Evolutionary conservation across 2,329 filamentous ascomycete genomes (phyloP).

Genomic region (Phialophora chinensis): DNA sequence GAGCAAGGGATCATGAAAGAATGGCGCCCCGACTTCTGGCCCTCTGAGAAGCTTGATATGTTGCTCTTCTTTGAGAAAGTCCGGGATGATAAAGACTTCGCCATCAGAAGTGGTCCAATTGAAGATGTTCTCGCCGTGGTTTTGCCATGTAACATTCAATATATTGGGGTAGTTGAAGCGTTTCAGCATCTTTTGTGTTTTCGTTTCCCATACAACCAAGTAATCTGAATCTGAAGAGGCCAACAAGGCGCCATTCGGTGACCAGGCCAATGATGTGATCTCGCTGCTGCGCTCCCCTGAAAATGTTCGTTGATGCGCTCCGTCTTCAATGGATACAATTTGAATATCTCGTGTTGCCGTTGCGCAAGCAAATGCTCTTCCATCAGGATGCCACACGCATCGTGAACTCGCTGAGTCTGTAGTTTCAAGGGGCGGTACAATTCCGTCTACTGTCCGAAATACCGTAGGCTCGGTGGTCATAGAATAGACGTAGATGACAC

Average conservation of each 20-base stretch:
- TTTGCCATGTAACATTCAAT: conserved; percentile 88
- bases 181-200: conserved; percentile 80
- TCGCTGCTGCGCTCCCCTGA: conserved; percentile 79
- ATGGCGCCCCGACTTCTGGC: conserved; percentile 65
- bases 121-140: conserved; percentile 75
- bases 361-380: conserved; percentile 83
- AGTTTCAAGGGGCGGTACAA: conserved; percentile 78
- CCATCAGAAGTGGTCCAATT: conserved; percentile 94
- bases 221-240: conserved; percentile 65
- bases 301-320: conserved; percentile 84
- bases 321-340: conserved; percentile 85
- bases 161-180: conserved; percentile 82
- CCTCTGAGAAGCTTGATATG: conserved; percentile 64
- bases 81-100: conserved; percentile 86
- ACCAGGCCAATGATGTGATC: conserved; percentile 89
- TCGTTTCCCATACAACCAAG: conserved; percentile 80
- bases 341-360: conserved; percentile 84
- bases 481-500: conserved; percentile 88
- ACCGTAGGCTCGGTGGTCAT: conserved; percentile 80
- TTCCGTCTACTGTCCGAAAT: conserved; percentile 80
- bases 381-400: conserved; percentile 91
- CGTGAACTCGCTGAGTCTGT: conserved; percentile 77
- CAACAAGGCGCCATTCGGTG: conserved; percentile 88
- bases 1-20: conserved; percentile 78
- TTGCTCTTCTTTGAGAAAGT: conserved; percentile 65